phyloP scores from a whole-genome alignment of 805 yeast species.

The Schwanniomyces yamadae region DNA sequence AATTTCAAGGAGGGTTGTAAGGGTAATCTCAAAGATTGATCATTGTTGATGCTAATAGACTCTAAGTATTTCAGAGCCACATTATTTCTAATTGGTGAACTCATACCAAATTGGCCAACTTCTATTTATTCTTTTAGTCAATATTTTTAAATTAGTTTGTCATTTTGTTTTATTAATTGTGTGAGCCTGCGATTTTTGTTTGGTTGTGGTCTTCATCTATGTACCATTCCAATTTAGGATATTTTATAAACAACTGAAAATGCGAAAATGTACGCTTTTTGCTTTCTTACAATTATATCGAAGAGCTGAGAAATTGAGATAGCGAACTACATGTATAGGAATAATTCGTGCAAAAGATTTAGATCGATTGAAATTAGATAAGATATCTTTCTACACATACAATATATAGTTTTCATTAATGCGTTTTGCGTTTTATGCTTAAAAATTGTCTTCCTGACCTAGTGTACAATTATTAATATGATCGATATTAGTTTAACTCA shows the following conservation, averaged over 20 bases:
- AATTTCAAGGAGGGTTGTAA: slow-evolving; percentile 28
- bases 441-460: slow-evolving; percentile 7
- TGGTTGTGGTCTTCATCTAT: no score
- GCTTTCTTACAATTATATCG: neutral
- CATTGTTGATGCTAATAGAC: slow-evolving; percentile 22
- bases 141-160: neutral
- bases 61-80: slow-evolving; percentile 37
- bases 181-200: no score
- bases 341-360: no score
- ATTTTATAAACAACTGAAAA: slow-evolving; percentile 2
- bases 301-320: neutral
- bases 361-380: no score
- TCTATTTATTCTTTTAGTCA: neutral
- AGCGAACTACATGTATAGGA: no score
- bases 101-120: slow-evolving; percentile 10
- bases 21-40: slow-evolving; percentile 26
- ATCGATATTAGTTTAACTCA: slow-evolving; percentile 3
- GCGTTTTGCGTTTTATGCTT: no score
- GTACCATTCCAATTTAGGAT: neutral
- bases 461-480: slow-evolving; percentile 5
- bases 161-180: no score
- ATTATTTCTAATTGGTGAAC: slow-evolving; percentile 22
- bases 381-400: no score
- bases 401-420: no score
- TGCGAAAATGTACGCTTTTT: neutral